Evolutionary conservation across 2,329 filamentous ascomycete species (phyloP).

Genomic region (Microdochium paspali): DNA sequence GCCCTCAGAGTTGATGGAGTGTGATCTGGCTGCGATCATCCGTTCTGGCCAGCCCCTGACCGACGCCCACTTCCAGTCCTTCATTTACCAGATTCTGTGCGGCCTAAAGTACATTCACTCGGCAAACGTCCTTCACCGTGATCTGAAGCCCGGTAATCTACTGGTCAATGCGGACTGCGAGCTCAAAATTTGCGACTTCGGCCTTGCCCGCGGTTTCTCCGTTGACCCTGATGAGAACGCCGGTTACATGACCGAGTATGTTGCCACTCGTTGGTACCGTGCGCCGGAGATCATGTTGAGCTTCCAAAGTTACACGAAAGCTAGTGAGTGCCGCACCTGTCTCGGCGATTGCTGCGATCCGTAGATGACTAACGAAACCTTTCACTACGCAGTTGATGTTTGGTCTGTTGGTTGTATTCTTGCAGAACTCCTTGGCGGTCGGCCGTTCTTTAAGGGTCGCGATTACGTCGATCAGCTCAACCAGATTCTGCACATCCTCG

Average conservation of each 20-base stretch:
- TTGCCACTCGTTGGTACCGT: constrained; percentile 90
- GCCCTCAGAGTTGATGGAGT: constrained; percentile 87
- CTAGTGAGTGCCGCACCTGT: constrained; percentile 62
- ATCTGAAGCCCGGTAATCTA: constrained; percentile 93
- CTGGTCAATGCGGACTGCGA: constrained; percentile 98
- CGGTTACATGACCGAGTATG: constrained; percentile 99
- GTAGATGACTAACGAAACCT: background rate
- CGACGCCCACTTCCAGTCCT: constrained; percentile 98
- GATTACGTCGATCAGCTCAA: constrained; percentile 99
- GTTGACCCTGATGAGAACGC: constrained; percentile 97
- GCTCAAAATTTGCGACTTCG: constrained; percentile 98
- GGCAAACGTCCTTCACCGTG: constrained; percentile 92
- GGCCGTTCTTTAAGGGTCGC: constrained; percentile 97
- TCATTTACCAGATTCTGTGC: constrained; percentile 99
- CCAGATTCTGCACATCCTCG: constrained; percentile 96
- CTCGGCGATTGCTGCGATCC: background rate
- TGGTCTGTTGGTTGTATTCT: constrained; percentile 99
- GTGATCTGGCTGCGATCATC: constrained; percentile 95
- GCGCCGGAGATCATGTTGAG: constrained; percentile 99
- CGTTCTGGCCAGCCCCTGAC: constrained; percentile 93
- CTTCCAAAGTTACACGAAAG: constrained; percentile 99
- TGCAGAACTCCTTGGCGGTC: constrained; percentile 87
- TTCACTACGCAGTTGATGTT: constrained; percentile 75
- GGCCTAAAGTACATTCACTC: constrained; percentile 99
- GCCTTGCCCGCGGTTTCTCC: constrained; percentile 90